Conservation (phyloP, 495 filamentous ascomycete species). For the Penicillium cosmopolitanum region DNA sequence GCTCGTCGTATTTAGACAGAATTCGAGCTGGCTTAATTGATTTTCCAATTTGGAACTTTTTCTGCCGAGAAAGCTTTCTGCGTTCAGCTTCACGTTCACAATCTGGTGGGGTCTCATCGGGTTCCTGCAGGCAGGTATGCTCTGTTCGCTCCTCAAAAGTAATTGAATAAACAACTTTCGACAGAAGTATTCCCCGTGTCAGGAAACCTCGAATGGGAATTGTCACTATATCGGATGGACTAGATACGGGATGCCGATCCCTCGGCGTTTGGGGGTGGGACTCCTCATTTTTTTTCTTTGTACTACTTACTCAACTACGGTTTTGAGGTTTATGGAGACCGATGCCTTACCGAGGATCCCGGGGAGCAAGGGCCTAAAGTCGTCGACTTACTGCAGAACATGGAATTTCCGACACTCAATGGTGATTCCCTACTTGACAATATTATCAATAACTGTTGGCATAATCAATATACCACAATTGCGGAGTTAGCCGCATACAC, state of each 20-base stretch:
- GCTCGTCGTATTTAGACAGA: slow-evolving; percentile 17
- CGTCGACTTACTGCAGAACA: slow-evolving; percentile 35
- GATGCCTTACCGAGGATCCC: too few relatives aligned
- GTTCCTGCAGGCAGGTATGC: slow-evolving; percentile 7
- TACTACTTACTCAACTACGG: slow-evolving; percentile 43
- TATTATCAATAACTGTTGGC: slow-evolving; percentile 44
- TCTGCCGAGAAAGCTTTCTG: slow-evolving; percentile 1
- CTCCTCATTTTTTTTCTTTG: too few relatives aligned
- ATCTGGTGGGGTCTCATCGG: neutral
- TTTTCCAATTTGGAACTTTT: slow-evolving; percentile 6
- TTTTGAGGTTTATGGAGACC: slow-evolving; percentile 20
- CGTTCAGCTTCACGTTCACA: slow-evolving; percentile 10
- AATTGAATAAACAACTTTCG: too few relatives aligned
- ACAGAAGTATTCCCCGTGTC: neutral
- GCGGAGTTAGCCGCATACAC: slow-evolving; percentile 33
- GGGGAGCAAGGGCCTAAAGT: slow-evolving; percentile 21
- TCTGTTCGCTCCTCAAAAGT: slow-evolving; percentile 11
- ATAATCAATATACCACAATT: slow-evolving; percentile 35
- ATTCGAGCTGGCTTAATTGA: slow-evolving; percentile 4
- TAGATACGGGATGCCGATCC: neutral
- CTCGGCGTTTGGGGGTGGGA: too few relatives aligned
- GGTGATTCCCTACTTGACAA: slow-evolving; percentile 34
- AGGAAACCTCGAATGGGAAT: slow-evolving; percentile 1
- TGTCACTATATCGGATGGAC: neutral
- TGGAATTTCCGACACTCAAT: slow-evolving; percentile 38